Base-by-base conservation (phyloP, 2,329 filamentous ascomycete genomes). In the Bimuria novae-zelandiae region DNA sequence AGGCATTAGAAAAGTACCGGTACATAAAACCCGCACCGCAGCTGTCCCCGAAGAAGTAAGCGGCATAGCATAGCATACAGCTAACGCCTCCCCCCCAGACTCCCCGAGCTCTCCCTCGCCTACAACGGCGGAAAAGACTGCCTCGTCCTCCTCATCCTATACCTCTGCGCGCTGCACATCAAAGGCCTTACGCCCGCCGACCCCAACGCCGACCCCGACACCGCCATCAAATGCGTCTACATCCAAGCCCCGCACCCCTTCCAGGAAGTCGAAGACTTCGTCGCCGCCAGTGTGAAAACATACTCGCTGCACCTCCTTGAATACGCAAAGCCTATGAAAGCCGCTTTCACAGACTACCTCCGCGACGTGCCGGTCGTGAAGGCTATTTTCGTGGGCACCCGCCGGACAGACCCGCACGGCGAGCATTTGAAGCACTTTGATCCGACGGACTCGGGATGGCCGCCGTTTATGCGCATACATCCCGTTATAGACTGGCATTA, bases 61-160 rank as follows among this genome's bases (percentile, higher is more conserved):
- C n/a, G n/a, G n/a, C n/a, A n/a, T n/a, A n/a, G n/a, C n/a, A n/a
- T n/a, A n/a, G n/a, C n/a, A 22, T 29, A n/a, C 46, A 49, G 55
- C 63, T 71, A 51, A 69, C 57, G 33, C 35, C 30, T 36, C 43
- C 29, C 49, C 39, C 55, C 14, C 65, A 94, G 90, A 53, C 83
- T 89, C 57, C 82, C 88, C 53, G 83, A 95, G 70, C 82, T 97
- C 55, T 91, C 92, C 4, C 81, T 97, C 59, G 96, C 93, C 51
- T 99, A 97, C 77, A 99, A 99, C 67, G 94, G 94, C 69, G 94
- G 94, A 56, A 99, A 99, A 75, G 94, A 97, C 80, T 97, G 93
- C 68, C 88, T 97, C 16, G 92, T 97, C 48, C 85, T 97, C 16
- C 82, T 97, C 6, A 83, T 97, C 67, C 80, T 97, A 60, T 90